phyloP scores from a whole-genome alignment of 176 grass and related monocot species.

The Bonia amplexicaulis region DNA sequence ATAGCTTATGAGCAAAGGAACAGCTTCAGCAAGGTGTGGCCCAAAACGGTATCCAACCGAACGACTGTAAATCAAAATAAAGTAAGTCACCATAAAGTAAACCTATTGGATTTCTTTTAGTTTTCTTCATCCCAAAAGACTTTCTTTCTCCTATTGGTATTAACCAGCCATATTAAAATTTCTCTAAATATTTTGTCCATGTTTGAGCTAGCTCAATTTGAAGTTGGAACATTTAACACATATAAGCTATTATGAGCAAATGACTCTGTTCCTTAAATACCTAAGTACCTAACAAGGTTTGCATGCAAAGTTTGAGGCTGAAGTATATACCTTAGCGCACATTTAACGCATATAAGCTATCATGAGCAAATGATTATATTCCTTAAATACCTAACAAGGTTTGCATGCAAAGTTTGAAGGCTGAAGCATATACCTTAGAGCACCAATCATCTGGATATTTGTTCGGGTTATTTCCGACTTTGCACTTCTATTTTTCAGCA shows the following conservation, averaged over 20 bases:
- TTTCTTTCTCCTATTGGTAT: neutral
- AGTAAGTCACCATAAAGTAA: neutral
- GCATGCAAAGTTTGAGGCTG: neutral
- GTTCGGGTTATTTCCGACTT: slow-evolving; percentile 87
- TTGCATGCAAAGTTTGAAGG: neutral
- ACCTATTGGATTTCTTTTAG: neutral
- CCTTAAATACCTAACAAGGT: neutral
- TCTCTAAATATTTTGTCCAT: neutral
- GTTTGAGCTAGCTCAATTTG: slow-evolving; percentile 1
- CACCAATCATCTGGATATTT: slow-evolving; percentile 99
- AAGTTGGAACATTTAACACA: neutral
- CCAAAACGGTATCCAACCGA: slow-evolving; percentile 99
- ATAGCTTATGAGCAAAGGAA: slow-evolving; percentile 88
- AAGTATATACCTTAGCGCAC: slow-evolving; percentile 78
- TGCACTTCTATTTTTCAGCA: slow-evolving; percentile 66
- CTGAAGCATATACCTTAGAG: slow-evolving; percentile 72
- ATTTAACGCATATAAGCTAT: no score
- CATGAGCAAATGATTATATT: no score
- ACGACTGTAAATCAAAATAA: slow-evolving; percentile 45
- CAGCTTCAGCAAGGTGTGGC: slow-evolving; percentile 79
- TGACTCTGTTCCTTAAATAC: no score
- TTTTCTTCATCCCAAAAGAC: neutral
- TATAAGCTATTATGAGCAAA: no score
- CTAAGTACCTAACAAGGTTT: neutral
- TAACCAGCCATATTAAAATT: neutral